A percentile compares a stretch with the other conserved stretches of the same genome.
Conservation (phyloP, 1,284 basidiomycete genomes). For the Melanopsichium pennsylvanicum region DNA sequence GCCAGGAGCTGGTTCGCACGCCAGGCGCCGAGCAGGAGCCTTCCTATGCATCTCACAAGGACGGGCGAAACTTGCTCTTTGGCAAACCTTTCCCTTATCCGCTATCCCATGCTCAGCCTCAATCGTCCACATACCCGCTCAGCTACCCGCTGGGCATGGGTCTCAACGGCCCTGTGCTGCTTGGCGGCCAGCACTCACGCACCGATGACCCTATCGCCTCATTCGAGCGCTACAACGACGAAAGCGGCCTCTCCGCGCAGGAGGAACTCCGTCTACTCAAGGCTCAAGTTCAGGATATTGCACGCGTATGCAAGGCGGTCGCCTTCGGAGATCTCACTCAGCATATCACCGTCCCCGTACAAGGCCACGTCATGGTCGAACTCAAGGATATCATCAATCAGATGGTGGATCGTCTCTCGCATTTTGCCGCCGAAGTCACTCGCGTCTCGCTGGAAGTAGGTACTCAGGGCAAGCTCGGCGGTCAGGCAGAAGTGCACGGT, state of each 20-base stretch:
- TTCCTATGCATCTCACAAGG: conserved; percentile 3
- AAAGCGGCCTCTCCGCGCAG: conserved; percentile 70
- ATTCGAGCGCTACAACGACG: conserved; percentile 62
- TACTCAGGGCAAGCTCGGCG: conserved; percentile 67
- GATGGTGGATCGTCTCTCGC: conserved; percentile 85
- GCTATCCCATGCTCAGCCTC: conserved; percentile 58
- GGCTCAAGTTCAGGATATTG: conserved; percentile 88
- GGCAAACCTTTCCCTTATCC: conserved; percentile 59
- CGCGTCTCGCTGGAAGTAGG: conserved; percentile 85
- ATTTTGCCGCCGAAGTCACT: conserved; percentile 93
- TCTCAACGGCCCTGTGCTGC: conserved; percentile 59
- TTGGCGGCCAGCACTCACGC: conserved; percentile 36
- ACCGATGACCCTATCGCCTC: conserved; percentile 60
- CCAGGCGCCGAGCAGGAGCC: conserved; percentile 34
- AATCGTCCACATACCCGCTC: conserved; percentile 59
- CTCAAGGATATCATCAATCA: conserved; percentile 98
- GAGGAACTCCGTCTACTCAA: conserved; percentile 83
- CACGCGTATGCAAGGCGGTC: conserved; percentile 92
- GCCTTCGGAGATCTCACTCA: conserved; percentile 91
- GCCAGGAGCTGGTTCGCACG: conserved; percentile 40
- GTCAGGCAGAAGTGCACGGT: conserved; percentile 65
- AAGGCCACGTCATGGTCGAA: conserved; percentile 95
- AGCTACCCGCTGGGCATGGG: conserved; percentile 64
- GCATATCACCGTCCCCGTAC: conserved; percentile 94
- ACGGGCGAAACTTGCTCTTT: conserved; percentile 36